Base-by-base conservation (phyloP, 2,329 filamentous ascomycete species). In the Exophiala lecanii-corni region DNA sequence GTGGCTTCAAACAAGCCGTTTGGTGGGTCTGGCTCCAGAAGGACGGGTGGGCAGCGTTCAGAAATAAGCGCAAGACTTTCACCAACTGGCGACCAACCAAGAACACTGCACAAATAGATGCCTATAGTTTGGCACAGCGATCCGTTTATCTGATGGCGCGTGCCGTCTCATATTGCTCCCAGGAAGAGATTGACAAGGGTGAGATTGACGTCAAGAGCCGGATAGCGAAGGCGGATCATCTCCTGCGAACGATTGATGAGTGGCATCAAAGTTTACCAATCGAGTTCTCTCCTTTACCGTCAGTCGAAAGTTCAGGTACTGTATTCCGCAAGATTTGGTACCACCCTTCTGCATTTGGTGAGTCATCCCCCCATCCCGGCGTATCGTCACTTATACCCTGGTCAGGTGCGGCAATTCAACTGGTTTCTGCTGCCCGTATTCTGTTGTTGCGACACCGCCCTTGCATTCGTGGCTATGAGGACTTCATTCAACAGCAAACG, bases 1-100 rank as follows among this genome's bases (percentile, higher is more conserved):
- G 45, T 1, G 58, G 59, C 5, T 34, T 61, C 2, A 51, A 55
- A 36, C 45, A 50, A 3, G 57, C 57, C 3, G 57, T 59, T 1
- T 61, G 59, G 57, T 60, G 58, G 58, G 55, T 57, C 5, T 61
- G 59, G 59, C 53, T 60, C 5, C 53, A 55, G n/a, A 57, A 61
- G 41, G 59, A 61, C 31, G 44, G 58, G 6, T 58, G 58, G 55
- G 59, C 59, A 5, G 59, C 59, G 6, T 59, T 59, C 35, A 50
- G 58, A 4, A 57, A 61, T 28, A 50, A 55, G 39, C 50, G 59
- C 9, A 57, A 53, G 34, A 53, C 54, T 10, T 54, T 58, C 17
- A 59, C 53, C 10, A 55, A 53, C 19, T 59, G 54, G 54, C 39
- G 42, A 10, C 55, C 55, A n/a, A 44, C 53, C 17, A 57, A 54